Conservation (phyloP, 768 basidiomycete genomes). For the Tephrocybe sp. region DNA sequence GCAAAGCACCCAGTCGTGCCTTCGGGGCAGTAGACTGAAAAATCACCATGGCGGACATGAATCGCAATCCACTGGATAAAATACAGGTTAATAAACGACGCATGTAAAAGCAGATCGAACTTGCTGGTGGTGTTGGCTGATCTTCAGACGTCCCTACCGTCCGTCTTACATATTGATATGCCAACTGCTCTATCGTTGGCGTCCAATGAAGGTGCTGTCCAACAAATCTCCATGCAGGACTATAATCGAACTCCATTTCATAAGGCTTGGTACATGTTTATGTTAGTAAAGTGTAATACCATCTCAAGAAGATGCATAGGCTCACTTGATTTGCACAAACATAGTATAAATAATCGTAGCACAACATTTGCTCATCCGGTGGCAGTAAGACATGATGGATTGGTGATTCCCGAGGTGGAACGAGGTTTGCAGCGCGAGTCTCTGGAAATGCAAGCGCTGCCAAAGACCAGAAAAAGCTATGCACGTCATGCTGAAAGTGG, state of each 20-base stretch:
- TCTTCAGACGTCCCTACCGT: constrained; percentile 38
- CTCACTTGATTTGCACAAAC: constrained; percentile 46
- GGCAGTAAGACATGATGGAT: constrained; percentile 41
- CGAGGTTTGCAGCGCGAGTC: constrained; percentile 34
- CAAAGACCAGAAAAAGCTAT: constrained; percentile 46
- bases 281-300: constrained; percentile 4
- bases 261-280: constrained; percentile 40
- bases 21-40: constrained; percentile 44
- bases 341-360: constrained; percentile 55
- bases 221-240: constrained; percentile 58
- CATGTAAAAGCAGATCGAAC: constrained; percentile 17
- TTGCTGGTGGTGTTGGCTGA: constrained; percentile 47
- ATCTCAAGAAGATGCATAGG: constrained; percentile 6
- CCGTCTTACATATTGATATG: constrained; percentile 44
- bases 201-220: constrained; percentile 55
- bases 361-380: constrained; percentile 51
- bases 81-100: background rate
- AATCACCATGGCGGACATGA: constrained; percentile 59
- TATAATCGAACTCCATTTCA: constrained; percentile 57
- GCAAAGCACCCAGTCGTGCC: constrained; percentile 50
- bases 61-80: constrained; percentile 56
- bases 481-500: constrained; percentile 41
- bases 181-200: constrained; percentile 37
- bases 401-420: constrained; percentile 41
- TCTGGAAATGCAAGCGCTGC: constrained; percentile 49